phyloP scores from a whole-genome alignment of 805 yeast species.

The Pichia membranifaciens region DNA sequence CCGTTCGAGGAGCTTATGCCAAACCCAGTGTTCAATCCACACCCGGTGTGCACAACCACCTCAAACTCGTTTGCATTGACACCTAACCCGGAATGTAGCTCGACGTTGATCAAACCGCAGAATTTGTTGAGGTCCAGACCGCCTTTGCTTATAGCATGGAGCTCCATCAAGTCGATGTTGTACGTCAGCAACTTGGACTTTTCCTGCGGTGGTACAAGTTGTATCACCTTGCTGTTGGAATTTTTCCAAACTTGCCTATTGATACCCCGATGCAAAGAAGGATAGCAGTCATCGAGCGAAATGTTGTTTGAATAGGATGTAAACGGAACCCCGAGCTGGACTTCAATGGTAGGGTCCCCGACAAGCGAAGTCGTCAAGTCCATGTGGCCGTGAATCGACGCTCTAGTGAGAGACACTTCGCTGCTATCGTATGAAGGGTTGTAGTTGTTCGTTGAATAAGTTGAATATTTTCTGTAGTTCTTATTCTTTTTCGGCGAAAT shows the following conservation, averaged over 20 bases:
- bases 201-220: constrained; percentile 90
- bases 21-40: constrained; percentile 9
- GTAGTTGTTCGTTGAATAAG: not conserved
- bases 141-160: not conserved
- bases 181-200: constrained; percentile 57
- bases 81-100: constrained; percentile 51
- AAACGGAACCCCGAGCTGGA: constrained; percentile 40
- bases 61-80: constrained; percentile 54
- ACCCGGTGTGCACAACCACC: constrained; percentile 26
- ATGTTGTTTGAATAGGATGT: constrained; percentile 36
- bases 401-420: constrained; percentile 35
- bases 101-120: constrained; percentile 52
- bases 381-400: constrained; percentile 57
- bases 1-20: not conserved
- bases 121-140: constrained; percentile 25
- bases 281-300: constrained; percentile 5
- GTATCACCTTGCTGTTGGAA: constrained; percentile 39
- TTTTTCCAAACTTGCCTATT: constrained; percentile 46
- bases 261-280: constrained; percentile 64
- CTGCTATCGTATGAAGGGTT: not conserved
- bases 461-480: not conserved
- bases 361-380: constrained; percentile 63
- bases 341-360: constrained; percentile 67
- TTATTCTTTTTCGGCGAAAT: constrained; percentile 32
- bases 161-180: constrained; percentile 44